Percentiles rank a stretch among this genome's conserved stretches.
Conservation (phyloP, 2,329 filamentous ascomycete genomes). For the Immersiporthe knoxdaviesiana region DNA sequence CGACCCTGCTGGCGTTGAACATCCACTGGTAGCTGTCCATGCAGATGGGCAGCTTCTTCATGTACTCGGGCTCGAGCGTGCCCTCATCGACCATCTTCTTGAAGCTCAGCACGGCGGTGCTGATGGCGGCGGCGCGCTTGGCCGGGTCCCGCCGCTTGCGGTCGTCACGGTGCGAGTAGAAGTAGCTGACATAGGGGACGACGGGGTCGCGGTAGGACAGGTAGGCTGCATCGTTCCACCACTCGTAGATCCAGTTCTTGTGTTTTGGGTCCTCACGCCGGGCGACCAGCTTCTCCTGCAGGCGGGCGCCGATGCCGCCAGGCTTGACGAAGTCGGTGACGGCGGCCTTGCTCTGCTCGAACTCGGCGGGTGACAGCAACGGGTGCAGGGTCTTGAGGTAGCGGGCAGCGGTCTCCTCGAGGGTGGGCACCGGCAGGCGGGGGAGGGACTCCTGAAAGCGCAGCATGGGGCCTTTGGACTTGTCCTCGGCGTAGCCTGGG, state of each 20-base stretch:
- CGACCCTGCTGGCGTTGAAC: constrained; percentile 92
- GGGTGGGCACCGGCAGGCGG: constrained; percentile 75
- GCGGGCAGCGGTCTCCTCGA: constrained; percentile 79
- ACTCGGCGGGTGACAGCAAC: constrained; percentile 69
- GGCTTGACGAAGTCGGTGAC: constrained; percentile 88
- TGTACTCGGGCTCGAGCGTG: constrained; percentile 93
- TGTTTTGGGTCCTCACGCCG: constrained; percentile 76
- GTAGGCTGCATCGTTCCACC: constrained; percentile 98
- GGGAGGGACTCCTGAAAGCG: constrained; percentile 87
- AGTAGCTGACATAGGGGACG: constrained; percentile 98
- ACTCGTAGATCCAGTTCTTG: constrained; percentile 96
- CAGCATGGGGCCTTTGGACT: constrained; percentile 78
- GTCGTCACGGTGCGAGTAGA: constrained; percentile 98
- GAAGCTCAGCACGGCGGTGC: constrained; percentile 85
- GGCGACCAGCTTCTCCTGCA: constrained; percentile 86
- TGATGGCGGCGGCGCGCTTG: constrained; percentile 90
- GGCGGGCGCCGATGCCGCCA: constrained; percentile 77
- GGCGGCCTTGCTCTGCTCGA: constrained; percentile 75
- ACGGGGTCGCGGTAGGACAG: constrained; percentile 92
- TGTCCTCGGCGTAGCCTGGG: constrained; percentile 77
- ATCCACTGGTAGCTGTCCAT: constrained; percentile 99
- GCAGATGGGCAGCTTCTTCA: constrained; percentile 95
- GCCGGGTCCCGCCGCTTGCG: constrained; percentile 82
- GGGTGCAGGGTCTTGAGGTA: constrained; percentile 82
- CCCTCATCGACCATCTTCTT: constrained; percentile 86